Evolutionary conservation across 176 grass and related monocot species (phyloP).

Genomic region (Cocos nucifera): DNA sequence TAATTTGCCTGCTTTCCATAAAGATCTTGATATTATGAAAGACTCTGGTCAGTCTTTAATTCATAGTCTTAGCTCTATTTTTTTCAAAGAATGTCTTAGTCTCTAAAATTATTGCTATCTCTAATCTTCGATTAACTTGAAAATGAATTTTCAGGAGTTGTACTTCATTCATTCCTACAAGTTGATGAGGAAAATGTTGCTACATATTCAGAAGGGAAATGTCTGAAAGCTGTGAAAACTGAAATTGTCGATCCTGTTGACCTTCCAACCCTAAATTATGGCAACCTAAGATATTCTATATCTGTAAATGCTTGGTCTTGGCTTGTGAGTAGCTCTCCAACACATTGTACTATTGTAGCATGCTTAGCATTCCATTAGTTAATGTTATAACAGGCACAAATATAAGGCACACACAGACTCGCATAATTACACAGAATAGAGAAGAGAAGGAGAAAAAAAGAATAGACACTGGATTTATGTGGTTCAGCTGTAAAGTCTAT

Average conservation of each 20-base stretch:
- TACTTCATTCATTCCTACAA: neutral
- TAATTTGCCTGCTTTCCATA: neutral
- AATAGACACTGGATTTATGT: no score
- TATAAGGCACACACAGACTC: no score
- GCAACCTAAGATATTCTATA: constrained; percentile 18
- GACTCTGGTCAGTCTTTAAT: constrained; percentile 4
- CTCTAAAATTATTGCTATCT: neutral
- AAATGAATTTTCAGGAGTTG: neutral
- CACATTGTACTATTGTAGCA: neutral
- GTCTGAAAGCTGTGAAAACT: constrained; percentile 2
- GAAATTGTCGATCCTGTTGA: constrained; percentile 14
- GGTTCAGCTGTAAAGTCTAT: no score
- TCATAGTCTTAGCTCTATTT: neutral
- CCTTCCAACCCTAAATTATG: constrained; percentile 14
- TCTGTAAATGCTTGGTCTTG: constrained; percentile 27
- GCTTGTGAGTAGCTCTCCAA: constrained; percentile 40
- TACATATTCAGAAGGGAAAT: constrained; percentile 10
- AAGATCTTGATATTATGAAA: neutral
- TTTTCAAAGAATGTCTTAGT: neutral
- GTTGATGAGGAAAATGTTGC: neutral
- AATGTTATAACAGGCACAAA: no score
- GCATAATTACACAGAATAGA: no score
- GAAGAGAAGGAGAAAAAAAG: no score
- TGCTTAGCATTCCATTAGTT: neutral
- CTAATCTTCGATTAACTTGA: neutral